Evolutionary conservation across 768 basidiomycete genomes (phyloP).

Genomic region (Suillus americanus): DNA sequence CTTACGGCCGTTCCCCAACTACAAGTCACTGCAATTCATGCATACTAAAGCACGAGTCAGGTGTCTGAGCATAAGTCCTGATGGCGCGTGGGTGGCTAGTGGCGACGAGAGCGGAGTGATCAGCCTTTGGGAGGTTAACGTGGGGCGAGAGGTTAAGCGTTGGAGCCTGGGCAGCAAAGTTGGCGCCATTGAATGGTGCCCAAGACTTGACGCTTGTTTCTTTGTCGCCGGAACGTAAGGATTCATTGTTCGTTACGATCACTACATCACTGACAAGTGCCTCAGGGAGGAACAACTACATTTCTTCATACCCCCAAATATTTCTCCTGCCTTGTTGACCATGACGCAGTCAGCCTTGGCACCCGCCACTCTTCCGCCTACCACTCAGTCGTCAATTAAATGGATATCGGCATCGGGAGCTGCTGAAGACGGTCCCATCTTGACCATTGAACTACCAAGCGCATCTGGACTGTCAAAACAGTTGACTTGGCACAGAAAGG

Average conservation of each 20-base stretch:
- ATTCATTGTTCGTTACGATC: slow-evolving; percentile 7
- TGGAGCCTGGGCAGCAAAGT: slow-evolving; percentile 84
- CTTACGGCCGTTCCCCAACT: slow-evolving; percentile 91
- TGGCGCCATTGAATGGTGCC: slow-evolving; percentile 91
- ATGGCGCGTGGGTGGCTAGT: slow-evolving; percentile 88
- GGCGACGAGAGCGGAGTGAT: slow-evolving; percentile 89
- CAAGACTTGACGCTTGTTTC: slow-evolving; percentile 76
- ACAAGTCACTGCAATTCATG: slow-evolving; percentile 67
- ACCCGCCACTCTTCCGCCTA: slow-evolving; percentile 62
- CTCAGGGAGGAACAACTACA: slow-evolving; percentile 77
- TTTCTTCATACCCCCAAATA: slow-evolving; percentile 79
- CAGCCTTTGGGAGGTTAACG: slow-evolving; percentile 87
- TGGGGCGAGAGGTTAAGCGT: slow-evolving; percentile 83
- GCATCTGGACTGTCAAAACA: slow-evolving; percentile 75
- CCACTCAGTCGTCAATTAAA: slow-evolving; percentile 64
- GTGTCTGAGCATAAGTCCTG: slow-evolving; percentile 77
- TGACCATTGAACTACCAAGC: slow-evolving; percentile 61
- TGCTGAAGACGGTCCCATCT: slow-evolving; percentile 53
- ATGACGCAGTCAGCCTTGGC: slow-evolving; percentile 61
- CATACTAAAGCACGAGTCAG: slow-evolving; percentile 72
- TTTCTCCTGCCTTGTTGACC: slow-evolving; percentile 57
- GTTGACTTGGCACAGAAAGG: slow-evolving; percentile 88
- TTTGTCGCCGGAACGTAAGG: slow-evolving; percentile 81
- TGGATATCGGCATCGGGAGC: slow-evolving; percentile 58
- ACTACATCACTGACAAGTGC: slow-evolving; percentile 12